A percentile compares a stretch with the other conserved stretches of the same genome.
These are phyloP conservation scores for Sistotremastrum suecicum DNA, from an alignment of 768 basidiomycete species.

Conservation along the genomic window DNA sequence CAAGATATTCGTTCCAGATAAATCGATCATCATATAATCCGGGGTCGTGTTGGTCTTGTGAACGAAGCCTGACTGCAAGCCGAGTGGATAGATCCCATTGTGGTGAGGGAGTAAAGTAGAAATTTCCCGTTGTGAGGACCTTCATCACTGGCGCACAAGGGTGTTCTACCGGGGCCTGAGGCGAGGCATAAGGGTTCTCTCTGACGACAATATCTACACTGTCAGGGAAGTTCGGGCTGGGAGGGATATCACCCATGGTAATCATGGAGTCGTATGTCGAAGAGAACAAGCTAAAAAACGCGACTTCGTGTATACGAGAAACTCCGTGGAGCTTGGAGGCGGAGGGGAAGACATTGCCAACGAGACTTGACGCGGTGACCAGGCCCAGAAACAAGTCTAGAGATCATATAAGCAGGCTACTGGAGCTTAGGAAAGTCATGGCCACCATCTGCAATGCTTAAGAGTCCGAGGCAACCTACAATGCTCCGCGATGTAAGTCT, in stretches of 20 bases:
- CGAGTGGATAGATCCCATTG: constrained; percentile 86
- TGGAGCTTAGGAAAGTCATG: not conserved
- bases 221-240: constrained; percentile 33
- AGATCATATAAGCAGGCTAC: constrained; percentile 3
- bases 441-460: constrained; percentile 57
- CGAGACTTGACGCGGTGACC: constrained; percentile 59
- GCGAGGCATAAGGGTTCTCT: constrained; percentile 31
- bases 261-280: constrained; percentile 72
- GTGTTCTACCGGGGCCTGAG: constrained; percentile 54
- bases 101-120: constrained; percentile 79
- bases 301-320: constrained; percentile 75
- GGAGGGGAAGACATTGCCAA: constrained; percentile 45
- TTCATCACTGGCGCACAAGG: constrained; percentile 84
- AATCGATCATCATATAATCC: constrained; percentile 71
- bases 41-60: constrained; percentile 26
- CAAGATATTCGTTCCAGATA: constrained; percentile 91
- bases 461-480: constrained; percentile 76
- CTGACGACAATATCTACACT: constrained; percentile 27
- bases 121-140: constrained; percentile 81
- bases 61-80: constrained; percentile 48
- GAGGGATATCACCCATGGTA: constrained; percentile 32
- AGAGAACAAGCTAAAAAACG: constrained; percentile 78
- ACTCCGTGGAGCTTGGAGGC: constrained; percentile 42
- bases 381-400: constrained; percentile 79
- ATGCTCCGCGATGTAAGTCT: constrained; percentile 57